Base-by-base conservation (phyloP, 139 green algal genomes). In the Chlorella ohadii region DNA sequence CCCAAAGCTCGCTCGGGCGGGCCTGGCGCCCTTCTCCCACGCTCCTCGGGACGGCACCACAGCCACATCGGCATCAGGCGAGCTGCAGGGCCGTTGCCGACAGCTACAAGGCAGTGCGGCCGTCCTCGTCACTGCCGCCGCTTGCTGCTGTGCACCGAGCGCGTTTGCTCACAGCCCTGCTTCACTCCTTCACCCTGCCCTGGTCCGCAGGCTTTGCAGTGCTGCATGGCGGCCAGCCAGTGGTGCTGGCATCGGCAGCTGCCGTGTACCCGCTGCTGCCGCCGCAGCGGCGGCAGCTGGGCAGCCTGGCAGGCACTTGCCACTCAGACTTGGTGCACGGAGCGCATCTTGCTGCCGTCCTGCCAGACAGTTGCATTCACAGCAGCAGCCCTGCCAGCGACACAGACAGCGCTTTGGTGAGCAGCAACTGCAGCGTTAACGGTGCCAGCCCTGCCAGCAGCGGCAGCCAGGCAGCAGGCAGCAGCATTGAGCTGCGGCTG, bases 31-130 rank as follows among this genome's bases (percentile, higher is more conserved):
- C 11, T 91, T 92, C 51, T 59, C 51, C 31, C 79, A 84, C 66
- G 39, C 71, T 5, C 68, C 80, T 36, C 55, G 25, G 1, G 82
- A 89, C 41, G 84, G 89, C 19, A 33, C 23, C 4, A 89, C 87
- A 5, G 82, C 87, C 1, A 71, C 86, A 27, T 88, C 83, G 34
- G 41, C 61, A 7, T 91, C 85, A 56, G 89, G 89, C 72, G 16
- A 67, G 68, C 38, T 67, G 34, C 15, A 81, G 12, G 28, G 22
- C 22, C 16, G 41, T 5, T 0, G 19, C 9, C 1, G 1, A 9
- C 15, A 16, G 44, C 16, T 44, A 2, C 16, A 19, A 71, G 64
- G 16, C 65, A 38, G 27, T 20, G 34, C 17, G 12, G 15, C 23
- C 20, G 6, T 39, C 12, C 7, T 34, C 25, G 11, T 28, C 15